Conservation (phyloP, 805 yeast genomes). For the Hanseniaspora mollemarum region DNA sequence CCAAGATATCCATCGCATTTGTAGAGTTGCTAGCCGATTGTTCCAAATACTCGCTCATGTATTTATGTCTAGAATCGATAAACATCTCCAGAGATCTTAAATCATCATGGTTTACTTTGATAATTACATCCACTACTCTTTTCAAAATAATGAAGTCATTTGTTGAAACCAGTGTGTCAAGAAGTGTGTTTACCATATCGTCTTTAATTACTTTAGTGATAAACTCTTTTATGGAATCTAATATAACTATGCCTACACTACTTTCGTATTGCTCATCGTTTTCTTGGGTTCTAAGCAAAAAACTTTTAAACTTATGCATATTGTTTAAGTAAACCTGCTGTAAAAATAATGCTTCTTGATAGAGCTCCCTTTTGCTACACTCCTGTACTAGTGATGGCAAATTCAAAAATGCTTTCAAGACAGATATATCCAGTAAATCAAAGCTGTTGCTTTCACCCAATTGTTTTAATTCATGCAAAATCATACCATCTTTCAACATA, state of each 20-base stretch:
- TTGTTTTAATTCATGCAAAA: neutral
- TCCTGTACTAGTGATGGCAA: conserved; percentile 71
- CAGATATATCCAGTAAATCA: conserved; percentile 58
- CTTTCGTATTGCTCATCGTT: conserved; percentile 22
- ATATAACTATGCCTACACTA: conserved; percentile 18
- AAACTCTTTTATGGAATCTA: conserved; percentile 26
- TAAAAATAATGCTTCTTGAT: conserved; percentile 79
- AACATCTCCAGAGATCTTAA: conserved; percentile 58
- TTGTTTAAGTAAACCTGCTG: conserved; percentile 56
- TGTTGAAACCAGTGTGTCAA: conserved; percentile 51
- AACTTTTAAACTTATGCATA: conserved; percentile 56
- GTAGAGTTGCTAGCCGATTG: conserved; percentile 24
- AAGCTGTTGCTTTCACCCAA: neutral
- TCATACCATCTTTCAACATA: neutral
- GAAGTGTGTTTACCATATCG: conserved; percentile 59
- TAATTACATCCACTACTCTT: conserved; percentile 13
- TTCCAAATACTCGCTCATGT: conserved; percentile 18
- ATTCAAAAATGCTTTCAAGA: conserved; percentile 40
- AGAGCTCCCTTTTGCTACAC: conserved; percentile 78
- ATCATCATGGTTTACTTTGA: conserved; percentile 43
- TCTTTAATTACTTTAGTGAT: conserved; percentile 29
- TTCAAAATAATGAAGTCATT: conserved; percentile 25
- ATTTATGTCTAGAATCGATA: conserved; percentile 44
- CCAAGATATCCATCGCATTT: conserved; percentile 60
- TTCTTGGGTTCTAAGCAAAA: conserved; percentile 25